Base-by-base conservation (phyloP, 2,329 filamentous ascomycete genomes). In the Lizonia empirigonia region DNA sequence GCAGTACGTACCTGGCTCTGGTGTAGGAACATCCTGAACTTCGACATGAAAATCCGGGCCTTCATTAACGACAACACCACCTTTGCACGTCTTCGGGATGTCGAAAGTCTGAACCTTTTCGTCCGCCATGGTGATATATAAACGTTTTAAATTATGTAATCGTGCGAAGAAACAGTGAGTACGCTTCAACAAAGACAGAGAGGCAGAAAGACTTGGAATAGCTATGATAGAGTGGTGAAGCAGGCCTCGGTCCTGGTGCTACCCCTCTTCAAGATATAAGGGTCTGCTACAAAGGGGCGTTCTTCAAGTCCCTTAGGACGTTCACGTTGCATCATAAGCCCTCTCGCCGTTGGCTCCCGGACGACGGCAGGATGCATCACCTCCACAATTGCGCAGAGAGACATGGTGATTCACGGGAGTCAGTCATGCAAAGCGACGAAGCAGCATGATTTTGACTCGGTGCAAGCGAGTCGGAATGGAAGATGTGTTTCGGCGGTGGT, bases 21-120 rank as follows among this genome's bases (percentile, higher is more conserved):
- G 79, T 0, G 81, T 78, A 1, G 74, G 72, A 5, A 82, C 73
- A 47, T 74, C 71, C 58, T 77, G 72, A 4, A 81, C 75, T 48
- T 78, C 74, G 29, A 81, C 69, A 15, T 64, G 63, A 54, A 81
- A 82, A 54, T 80, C 67, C 0, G 78, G 77, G 1, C 79, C 79
- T 62, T 79, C 76, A 50, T 82, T 79, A 27, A 80, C 72, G 2
- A 81, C 78, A 6, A 81, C 78, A n/a, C 78, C 79, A 4, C 74
- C 79, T 58, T 80, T 80, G 62, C 79, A 80, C 42, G 73, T 74
- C 34, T 77, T 77, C 1, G 79, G 80, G 38, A 81, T 77, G 4
- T 76, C 69, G 49, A 70, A 74, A 9, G 57, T 58, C 20, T 57
- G 59, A 10, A 46, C 38, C 45, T 68, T 69, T 13, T 56, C 55